These are phyloP conservation scores for Dictyostelium intermedium DNA, from an alignment of 78 protist genomes.

Conservation along the genomic window DNA sequence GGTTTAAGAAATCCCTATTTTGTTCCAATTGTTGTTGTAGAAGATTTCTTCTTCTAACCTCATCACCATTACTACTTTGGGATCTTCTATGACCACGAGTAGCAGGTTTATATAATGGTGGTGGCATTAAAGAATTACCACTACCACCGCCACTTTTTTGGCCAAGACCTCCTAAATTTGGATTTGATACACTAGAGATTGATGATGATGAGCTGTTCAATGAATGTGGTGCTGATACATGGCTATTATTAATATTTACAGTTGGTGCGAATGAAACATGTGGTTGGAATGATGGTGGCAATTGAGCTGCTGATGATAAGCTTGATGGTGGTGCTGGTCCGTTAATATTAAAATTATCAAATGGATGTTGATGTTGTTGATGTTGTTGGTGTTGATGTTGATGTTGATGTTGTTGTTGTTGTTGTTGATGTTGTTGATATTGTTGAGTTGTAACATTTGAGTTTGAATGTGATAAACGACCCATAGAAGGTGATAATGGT, in stretches of 20 bases:
- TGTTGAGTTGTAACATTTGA: not conserved
- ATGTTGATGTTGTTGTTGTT: not conserved
- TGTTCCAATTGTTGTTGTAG: slow-evolving; percentile 76
- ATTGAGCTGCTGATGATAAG: not conserved
- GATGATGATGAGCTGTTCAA: not conserved
- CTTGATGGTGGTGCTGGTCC: not conserved
- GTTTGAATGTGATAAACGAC: slow-evolving; percentile 31
- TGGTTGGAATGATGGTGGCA: not conserved
- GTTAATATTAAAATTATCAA: slow-evolving; percentile 20
- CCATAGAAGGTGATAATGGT: slow-evolving; percentile 48
- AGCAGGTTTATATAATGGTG: slow-evolving; percentile 19
- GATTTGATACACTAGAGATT: not conserved
- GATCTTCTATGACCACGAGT: slow-evolving; percentile 62
- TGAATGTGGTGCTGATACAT: not conserved
- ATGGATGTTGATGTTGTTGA: slow-evolving; percentile 14
- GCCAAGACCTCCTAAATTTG: not conserved
- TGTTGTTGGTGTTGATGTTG: not conserved
- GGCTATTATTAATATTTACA: not conserved
- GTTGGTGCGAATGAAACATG: not conserved
- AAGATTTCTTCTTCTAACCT: slow-evolving; percentile 55
- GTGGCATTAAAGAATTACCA: slow-evolving; percentile 27
- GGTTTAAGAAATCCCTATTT: slow-evolving; percentile 37
- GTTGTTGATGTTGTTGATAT: slow-evolving; percentile 2
- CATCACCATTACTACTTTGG: slow-evolving; percentile 60
- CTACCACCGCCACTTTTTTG: not conserved